These are phyloP conservation scores for Aspergillus cejpii DNA, from an alignment of 2,329 filamentous ascomycete genomes.

Conservation along the genomic window DNA sequence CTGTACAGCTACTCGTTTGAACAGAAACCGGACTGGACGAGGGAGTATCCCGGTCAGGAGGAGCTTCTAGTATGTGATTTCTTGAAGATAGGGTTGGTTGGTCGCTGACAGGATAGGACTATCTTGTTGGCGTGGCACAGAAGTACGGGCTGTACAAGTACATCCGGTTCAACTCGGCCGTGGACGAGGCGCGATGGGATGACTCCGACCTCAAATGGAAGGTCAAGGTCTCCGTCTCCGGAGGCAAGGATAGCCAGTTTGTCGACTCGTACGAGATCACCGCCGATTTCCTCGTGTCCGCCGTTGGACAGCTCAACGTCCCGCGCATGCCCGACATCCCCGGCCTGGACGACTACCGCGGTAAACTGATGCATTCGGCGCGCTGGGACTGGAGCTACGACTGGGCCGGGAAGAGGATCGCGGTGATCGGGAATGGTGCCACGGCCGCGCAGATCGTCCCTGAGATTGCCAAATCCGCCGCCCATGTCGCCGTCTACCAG, in stretches of 20 bases:
- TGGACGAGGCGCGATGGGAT: conserved; percentile 51
- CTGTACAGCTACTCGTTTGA: conserved; percentile 58
- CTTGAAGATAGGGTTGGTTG: neutral
- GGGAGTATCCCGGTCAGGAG: conserved; percentile 54
- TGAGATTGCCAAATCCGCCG: conserved; percentile 48
- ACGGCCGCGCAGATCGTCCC: conserved; percentile 55
- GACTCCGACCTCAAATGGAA: conserved; percentile 48
- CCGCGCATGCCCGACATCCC: conserved; percentile 47
- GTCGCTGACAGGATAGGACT: conserved; percentile 30
- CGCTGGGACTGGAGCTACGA: conserved; percentile 56
- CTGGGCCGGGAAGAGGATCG: conserved; percentile 50
- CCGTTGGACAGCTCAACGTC: conserved; percentile 54
- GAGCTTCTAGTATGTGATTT: conserved; percentile 46
- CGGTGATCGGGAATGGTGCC: conserved; percentile 56
- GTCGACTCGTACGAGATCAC: conserved; percentile 47
- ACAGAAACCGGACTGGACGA: conserved; percentile 53
- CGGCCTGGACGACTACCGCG: conserved; percentile 45
- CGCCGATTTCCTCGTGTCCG: conserved; percentile 52
- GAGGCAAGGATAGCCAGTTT: conserved; percentile 52
- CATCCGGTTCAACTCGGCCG: conserved; percentile 52
- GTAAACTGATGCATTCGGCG: conserved; percentile 52
- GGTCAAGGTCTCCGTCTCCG: conserved; percentile 44
- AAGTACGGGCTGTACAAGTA: conserved; percentile 52
- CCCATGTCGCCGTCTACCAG: conserved; percentile 50
- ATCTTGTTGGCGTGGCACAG: conserved; percentile 49